Evolutionary conservation across 2,329 filamentous ascomycete genomes (phyloP).

Genomic region (Xylaria sp.): DNA sequence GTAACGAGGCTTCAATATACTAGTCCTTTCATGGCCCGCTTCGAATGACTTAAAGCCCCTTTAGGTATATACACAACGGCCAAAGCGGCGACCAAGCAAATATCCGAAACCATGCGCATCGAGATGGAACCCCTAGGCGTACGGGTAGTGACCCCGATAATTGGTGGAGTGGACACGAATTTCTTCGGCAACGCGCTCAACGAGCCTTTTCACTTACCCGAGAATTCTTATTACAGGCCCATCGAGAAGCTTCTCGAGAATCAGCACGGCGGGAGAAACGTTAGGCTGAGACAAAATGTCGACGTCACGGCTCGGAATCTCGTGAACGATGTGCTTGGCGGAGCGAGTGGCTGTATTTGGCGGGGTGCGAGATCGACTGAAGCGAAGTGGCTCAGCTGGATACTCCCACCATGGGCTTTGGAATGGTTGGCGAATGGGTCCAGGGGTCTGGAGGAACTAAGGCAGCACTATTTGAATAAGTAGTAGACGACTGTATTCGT

Average conservation of each 20-base stretch:
- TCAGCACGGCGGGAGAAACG: background rate
- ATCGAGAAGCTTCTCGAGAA: constrained; percentile 1
- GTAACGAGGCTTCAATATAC: background rate
- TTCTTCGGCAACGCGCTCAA: background rate
- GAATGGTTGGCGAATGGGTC: constrained; percentile 1
- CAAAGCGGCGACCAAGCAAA: background rate
- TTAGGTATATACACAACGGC: constrained; percentile 18
- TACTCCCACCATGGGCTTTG: constrained; percentile 6
- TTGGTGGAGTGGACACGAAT: background rate
- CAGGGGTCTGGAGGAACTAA: constrained; percentile 10
- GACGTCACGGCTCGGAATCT: constrained; percentile 3
- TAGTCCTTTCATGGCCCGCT: background rate
- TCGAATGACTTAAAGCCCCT: background rate
- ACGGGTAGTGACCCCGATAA: constrained; percentile 13
- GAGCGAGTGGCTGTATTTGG: background rate
- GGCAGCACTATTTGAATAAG: constrained; percentile 9
- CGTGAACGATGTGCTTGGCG: constrained; percentile 2
- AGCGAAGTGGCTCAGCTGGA: background rate
- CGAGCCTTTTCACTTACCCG: background rate
- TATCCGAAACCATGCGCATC: constrained; percentile 14
- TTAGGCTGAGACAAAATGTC: background rate
- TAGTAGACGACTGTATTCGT: background rate
- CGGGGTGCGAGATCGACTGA: background rate
- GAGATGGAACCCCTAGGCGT: constrained; percentile 22
- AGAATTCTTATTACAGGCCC: background rate